phyloP scores from a whole-genome alignment of 2,329 filamentous ascomycete genomes.

The Sclerotiophoma versabilis region DNA sequence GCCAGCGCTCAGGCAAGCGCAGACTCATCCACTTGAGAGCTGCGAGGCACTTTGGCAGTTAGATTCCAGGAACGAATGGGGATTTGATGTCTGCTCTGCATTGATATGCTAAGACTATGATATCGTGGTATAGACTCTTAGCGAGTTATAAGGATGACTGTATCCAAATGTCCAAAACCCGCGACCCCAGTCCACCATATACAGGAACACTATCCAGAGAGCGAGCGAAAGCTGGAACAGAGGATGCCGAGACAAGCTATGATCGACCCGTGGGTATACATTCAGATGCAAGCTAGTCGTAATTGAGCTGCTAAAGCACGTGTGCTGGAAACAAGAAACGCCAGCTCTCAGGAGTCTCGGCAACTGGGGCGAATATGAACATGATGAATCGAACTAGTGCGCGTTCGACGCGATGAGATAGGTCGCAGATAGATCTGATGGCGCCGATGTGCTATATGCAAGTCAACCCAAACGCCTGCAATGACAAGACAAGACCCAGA shows the following conservation, averaged over 20 bases:
- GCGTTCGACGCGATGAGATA: slow-evolving; percentile 34
- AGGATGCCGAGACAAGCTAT: slow-evolving; percentile 18
- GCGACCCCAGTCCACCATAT: background rate
- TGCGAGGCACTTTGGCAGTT: background rate
- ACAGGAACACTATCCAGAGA: slow-evolving; percentile 25
- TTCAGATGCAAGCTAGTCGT: slow-evolving; percentile 28
- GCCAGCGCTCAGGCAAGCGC: background rate
- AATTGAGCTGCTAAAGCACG: slow-evolving; percentile 11
- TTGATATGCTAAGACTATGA: slow-evolving; percentile 8
- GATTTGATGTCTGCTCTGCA: background rate
- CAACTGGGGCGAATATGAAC: slow-evolving; percentile 39
- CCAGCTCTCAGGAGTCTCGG: slow-evolving; percentile 5
- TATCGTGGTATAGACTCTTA: background rate
- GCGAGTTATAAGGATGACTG: background rate
- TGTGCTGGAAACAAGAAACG: slow-evolving; percentile 8
- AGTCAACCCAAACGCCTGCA: slow-evolving; percentile 31
- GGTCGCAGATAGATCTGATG: slow-evolving; percentile 25
- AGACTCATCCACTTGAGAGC: background rate
- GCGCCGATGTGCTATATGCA: slow-evolving; percentile 30
- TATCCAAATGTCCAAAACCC: background rate
- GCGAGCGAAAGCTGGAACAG: slow-evolving; percentile 19
- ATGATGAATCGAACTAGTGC: slow-evolving; percentile 36
- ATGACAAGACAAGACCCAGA: slow-evolving; percentile 21
- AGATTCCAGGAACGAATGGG: background rate
- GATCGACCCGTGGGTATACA: slow-evolving; percentile 33